Conservation (phyloP, 2,329 filamentous ascomycete species). For the Diaporthe ilicicola region DNA sequence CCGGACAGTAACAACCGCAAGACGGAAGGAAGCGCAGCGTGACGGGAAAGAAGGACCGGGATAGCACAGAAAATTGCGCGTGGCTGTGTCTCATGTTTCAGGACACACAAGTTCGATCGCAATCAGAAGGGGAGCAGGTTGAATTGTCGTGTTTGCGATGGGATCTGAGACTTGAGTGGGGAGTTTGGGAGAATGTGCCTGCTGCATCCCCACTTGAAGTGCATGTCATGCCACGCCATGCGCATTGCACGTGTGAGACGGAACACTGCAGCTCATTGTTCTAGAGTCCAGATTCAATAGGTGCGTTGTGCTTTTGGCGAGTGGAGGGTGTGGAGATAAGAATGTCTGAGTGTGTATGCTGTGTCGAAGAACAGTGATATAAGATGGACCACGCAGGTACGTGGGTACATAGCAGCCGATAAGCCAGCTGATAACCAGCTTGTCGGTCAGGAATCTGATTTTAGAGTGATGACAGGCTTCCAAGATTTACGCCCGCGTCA, state of each 20-base stretch:
- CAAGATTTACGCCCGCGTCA: slow-evolving; percentile 7
- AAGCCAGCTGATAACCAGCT: too few relatives aligned
- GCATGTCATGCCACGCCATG: background rate
- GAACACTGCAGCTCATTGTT: background rate
- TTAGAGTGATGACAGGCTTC: background rate
- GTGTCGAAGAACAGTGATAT: too few relatives aligned
- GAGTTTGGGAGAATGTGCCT: background rate
- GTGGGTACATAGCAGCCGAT: too few relatives aligned
- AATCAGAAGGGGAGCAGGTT: background rate
- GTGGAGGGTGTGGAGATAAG: background rate
- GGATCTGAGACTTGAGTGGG: background rate
- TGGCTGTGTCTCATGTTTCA: slow-evolving; percentile 15
- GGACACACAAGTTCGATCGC: slow-evolving; percentile 3
- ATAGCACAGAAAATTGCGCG: background rate
- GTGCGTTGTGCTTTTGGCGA: background rate
- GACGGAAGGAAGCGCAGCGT: background rate
- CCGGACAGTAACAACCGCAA: background rate
- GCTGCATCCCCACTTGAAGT: background rate
- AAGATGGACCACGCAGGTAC: too few relatives aligned
- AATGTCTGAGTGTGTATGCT: too few relatives aligned
- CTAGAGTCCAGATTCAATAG: too few relatives aligned
- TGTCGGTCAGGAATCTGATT: too few relatives aligned
- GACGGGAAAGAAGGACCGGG: background rate
- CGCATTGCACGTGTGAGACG: slow-evolving; percentile 6
- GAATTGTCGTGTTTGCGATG: slow-evolving; percentile 12